phyloP scores from a whole-genome alignment of 2,329 filamentous ascomycete species.

The Keithomyces neogunnii region DNA sequence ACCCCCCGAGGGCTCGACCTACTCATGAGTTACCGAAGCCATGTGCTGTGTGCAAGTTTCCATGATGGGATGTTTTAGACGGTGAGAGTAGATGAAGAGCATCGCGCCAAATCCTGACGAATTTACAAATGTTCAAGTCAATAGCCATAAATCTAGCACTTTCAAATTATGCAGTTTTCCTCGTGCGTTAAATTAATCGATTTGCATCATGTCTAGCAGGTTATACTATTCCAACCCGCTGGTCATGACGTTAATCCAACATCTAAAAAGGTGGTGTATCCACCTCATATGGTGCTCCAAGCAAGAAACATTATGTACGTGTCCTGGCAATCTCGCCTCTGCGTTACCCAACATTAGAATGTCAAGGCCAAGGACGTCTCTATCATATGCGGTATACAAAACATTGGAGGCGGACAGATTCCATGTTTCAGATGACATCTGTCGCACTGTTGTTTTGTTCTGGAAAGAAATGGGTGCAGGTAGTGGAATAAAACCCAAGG shows the following conservation, averaged over 20 bases:
- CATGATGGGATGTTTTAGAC: not conserved
- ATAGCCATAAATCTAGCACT: not conserved
- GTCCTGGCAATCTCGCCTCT: too few species aligned
- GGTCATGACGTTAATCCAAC: not conserved
- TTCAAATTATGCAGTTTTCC: not conserved
- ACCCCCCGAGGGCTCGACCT: slow-evolving; percentile 71
- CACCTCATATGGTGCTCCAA: too few species aligned
- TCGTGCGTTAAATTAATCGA: not conserved
- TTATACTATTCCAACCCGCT: not conserved
- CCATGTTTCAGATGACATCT: too few species aligned
- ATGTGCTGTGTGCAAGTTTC: not conserved
- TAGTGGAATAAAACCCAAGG: not conserved
- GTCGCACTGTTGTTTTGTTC: too few species aligned
- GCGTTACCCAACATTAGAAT: too few species aligned
- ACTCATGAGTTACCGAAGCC: slow-evolving; percentile 18
- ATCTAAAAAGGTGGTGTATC: not conserved
- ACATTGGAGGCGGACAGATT: too few species aligned
- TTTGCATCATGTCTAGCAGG: not conserved
- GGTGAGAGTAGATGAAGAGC: not conserved
- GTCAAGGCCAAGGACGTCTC: too few species aligned
- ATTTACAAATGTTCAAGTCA: not conserved
- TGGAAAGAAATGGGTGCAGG: too few species aligned
- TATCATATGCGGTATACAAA: too few species aligned
- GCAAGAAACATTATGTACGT: too few species aligned
- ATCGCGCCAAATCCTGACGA: not conserved